Evolutionary conservation across 179 eudicot genomes (phyloP), one percentile per base, ranked within the genome.

Genomic region (Heliamphora pulchella): DNA sequence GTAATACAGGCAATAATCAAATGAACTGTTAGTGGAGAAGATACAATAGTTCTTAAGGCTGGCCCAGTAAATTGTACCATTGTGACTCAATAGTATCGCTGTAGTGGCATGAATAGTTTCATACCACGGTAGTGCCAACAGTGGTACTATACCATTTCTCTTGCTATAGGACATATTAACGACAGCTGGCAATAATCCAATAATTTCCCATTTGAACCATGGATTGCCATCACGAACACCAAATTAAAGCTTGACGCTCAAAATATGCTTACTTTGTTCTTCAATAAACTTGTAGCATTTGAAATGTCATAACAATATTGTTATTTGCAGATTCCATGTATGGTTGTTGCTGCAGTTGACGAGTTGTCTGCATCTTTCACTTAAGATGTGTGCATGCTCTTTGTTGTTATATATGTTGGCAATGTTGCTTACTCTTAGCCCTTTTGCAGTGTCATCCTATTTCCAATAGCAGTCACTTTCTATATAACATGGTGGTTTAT

Each of bases 401-500:
- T 76, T 22, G 43, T 44, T 48, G 54, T 46, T 77, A 18, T 77
- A 10, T 1, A 10, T 77, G 79, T 63, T 77, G 20, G 9, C 22
- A 1, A 10, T 77, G 79, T 63, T 77, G 20, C n/a, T 48, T 62
- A 15, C 58, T 76, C 43, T 51, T 51, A n/a, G 61, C 51, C 51
- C 50, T 58, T 63, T 67, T 82, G 88, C 90, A 91, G 94, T 80
- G 94, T 91, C 59, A 91, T 91, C 70, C 88, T 91, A 43, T 91
- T 91, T 83, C 94, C 94, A 0, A 91, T 91, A 79, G 94, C 90
- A 57, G 86, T 91, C 47, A 91, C 94, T 17, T 91, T 91, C 86
- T 91, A 89, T 81, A 81, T 91, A 69, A 91, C 94, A 6, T 91
- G 92, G 92, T 89, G 92, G 92, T 88, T 91, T 81, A 87, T 91